Evolutionary conservation across 2,329 filamentous ascomycete genomes (phyloP), one percentile per base, ranked within the genome.

Genomic region (Xylaria digitata): DNA sequence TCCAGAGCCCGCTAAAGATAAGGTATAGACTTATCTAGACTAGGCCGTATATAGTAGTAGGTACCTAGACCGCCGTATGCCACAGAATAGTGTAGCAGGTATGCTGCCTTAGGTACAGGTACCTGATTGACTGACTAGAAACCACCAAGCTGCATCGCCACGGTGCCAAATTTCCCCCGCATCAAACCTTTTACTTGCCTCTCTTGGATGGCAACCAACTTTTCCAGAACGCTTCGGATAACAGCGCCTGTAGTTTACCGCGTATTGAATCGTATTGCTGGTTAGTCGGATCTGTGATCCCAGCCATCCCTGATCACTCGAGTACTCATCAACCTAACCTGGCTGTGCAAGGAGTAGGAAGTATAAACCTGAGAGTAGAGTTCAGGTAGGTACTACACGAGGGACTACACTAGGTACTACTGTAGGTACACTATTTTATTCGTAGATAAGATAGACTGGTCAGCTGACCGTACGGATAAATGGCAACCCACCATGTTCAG

Each of bases 131-230:
- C 45, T 40, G 3, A 37, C n/a, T n/a, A n/a, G n/a, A n/a, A n/a
- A n/a, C n/a, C n/a, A 26, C 48, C 42, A 59, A 55, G 58, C 15
- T 65, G 65, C 65, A 68, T 68, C 52, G 65, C 65, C 65, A 67
- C 65, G 13, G 43, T 21, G 50, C 26, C 37, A 61, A 60, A 55
- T 61, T n/a, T 59, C 52, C 65, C 56, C 55, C 50, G 49, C 54
- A 54, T 15, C 53, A 17, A 48, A 42, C 7, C 23, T 32, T 53
- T 42, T 40, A 53, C 42, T 63, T 46, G 54, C 40, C 54, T 57
- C 54, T 57, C 54, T 34, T 7, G 42, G 54, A 46, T 15, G 42
- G 8, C 54, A 57, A 32, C 40, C 11, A 11, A 30, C 23, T 30
- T 11, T 49, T 64, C 55, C 42, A 66, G 60, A 66, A 59, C 64